phyloP scores from a whole-genome alignment of 371 early-diverging fungal species.

The Mucor velutinosus region DNA sequence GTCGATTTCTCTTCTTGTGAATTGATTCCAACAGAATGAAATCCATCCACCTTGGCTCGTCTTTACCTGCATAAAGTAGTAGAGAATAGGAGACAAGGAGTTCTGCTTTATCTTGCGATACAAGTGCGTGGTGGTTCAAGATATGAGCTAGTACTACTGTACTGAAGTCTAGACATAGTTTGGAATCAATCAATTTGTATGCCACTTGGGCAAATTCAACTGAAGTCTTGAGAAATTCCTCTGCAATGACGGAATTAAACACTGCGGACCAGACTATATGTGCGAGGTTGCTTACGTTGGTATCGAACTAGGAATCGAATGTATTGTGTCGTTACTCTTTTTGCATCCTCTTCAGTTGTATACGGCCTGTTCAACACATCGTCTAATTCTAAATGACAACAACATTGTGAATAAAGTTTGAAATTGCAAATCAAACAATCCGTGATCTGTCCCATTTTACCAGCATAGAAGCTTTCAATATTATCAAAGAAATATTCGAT shows the following conservation, averaged over 20 bases:
- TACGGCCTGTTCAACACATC: constrained; percentile 48
- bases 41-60: constrained; percentile 30
- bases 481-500: constrained; percentile 53
- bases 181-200: constrained; percentile 68
- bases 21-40: constrained; percentile 25
- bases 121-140: constrained; percentile 52
- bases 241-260: constrained; percentile 21
- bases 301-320: constrained; percentile 45
- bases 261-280: neutral
- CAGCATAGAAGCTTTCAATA: constrained; percentile 51
- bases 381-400: constrained; percentile 43
- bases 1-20: constrained; percentile 10
- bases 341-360: constrained; percentile 33
- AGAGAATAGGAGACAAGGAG: constrained; percentile 21
- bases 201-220: constrained; percentile 59
- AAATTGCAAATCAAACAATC: neutral
- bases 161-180: constrained; percentile 62
- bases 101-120: constrained; percentile 49
- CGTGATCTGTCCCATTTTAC: constrained; percentile 19
- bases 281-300: constrained; percentile 21
- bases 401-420: neutral
- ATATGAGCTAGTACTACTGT: constrained; percentile 59
- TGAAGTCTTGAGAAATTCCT: constrained; percentile 51
- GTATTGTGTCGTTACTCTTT: constrained; percentile 41
- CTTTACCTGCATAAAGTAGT: constrained; percentile 30